Percentiles rank a stretch among this genome's conserved stretches.
phyloP scores from a whole-genome alignment of 2,329 filamentous ascomycete genomes.

The Volutella citrinella region DNA sequence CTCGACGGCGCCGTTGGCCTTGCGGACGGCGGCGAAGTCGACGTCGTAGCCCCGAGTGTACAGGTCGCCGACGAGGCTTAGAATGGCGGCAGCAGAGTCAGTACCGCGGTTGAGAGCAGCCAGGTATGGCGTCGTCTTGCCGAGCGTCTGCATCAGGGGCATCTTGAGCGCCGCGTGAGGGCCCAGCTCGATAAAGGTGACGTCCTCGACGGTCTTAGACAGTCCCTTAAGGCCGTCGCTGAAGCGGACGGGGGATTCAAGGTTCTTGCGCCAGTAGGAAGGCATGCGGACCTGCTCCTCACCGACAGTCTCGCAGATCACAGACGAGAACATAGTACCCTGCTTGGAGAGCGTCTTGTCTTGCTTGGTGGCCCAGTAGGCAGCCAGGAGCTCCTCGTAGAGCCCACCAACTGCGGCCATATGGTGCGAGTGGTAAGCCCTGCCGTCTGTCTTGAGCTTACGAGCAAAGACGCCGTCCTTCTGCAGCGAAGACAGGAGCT shows the following conservation, averaged over 20 bases:
- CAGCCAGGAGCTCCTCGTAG: conserved; percentile 1
- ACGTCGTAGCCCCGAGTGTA: neutral
- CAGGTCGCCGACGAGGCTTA: neutral
- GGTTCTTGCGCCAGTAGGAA: conserved; percentile 40
- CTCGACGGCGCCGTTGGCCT: conserved; percentile 1
- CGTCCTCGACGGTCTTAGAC: no score
- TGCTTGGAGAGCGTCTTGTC: neutral
- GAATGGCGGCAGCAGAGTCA: neutral
- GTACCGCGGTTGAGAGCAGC: neutral
- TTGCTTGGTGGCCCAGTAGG: neutral
- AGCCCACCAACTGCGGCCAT: neutral
- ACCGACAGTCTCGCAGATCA: conserved; percentile 35
- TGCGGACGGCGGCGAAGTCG: neutral
- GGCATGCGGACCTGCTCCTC: conserved; percentile 32
- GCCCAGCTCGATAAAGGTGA: no score
- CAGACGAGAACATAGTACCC: conserved; percentile 33
- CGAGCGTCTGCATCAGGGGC: conserved; percentile 18
- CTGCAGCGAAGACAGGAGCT: conserved; percentile 31
- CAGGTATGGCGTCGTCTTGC: conserved; percentile 16
- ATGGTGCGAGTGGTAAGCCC: conserved; percentile 49
- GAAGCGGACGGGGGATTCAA: conserved; percentile 35
- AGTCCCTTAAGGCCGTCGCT: no score
- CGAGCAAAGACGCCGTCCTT: conserved; percentile 42
- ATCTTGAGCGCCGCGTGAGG: no score
- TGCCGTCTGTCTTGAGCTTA: conserved; percentile 41